Evolutionary conservation across 1,139 yeast genomes (phyloP), one percentile per base, ranked within the genome.

Genomic region (Geotrichum armillariae): DNA sequence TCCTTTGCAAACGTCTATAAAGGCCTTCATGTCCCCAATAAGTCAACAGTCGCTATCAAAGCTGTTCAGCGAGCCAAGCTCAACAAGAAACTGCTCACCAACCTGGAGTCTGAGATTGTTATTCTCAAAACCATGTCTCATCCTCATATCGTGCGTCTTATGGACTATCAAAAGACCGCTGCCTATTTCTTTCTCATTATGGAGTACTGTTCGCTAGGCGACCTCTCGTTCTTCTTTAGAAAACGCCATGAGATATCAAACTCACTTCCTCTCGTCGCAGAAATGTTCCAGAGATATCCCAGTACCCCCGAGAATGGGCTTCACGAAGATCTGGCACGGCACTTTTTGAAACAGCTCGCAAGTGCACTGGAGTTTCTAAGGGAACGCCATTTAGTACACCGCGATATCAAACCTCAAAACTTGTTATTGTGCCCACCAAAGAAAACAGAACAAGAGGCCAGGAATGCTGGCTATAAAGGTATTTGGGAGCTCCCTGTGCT

Each of bases 121-220:
- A 93, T 93, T 46, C 74, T 93, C 59, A 89, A 90, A 70, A 82
- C 86, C 46, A 77, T 93, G 76, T 82, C 84, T 59, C 96, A 93
- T 63, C 96, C 96, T 2, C 98, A 93, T 66, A 87, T 93, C 47
- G 99, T 93, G 3, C 84, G 85, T 11, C 72, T 93, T 46, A 69
- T 87, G 50, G 98, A 91, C 62, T 89, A 88, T 65, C 82, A 83
- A 55, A 86, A 88, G 62, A 85, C 96, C 0, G 67, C 81, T 8
- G 73, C 85, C 12, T 90, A 91, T 67, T 89, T 90, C 70, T 94
- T 89, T 67, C 73, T 93, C 58, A 82, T 91, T n/a, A 93, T 93
- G 98, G 98, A 93, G 66, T 93, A 89, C 69, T 93, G 99, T 65
- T 83, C 97, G 0, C 75, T 93, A 67, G 99, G 99, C 11, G 99